Evolutionary conservation across 805 yeast genomes (phyloP), one percentile per base, ranked within the genome.

Genomic region (Henningerozyma blattae): DNA sequence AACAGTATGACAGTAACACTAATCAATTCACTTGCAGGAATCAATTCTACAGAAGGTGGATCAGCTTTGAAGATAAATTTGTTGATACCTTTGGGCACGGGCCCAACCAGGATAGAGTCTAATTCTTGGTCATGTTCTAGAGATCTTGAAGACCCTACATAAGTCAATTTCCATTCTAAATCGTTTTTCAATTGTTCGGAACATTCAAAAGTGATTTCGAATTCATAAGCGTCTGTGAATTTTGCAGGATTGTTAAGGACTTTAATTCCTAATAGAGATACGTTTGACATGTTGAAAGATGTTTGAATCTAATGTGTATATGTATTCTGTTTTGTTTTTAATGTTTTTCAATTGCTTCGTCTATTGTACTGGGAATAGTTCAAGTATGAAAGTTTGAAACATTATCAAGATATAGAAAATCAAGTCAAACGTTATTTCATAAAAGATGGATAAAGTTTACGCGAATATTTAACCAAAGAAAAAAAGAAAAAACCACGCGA

Each of bases 121-220:
- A 91, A 65, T 54, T 87, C 96, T 59, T 91, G 99, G 56, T 91
- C 99, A 48, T 91, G 96, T 43, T 91, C 96, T 33, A 85, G 57
- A 26, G 96, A 85, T 31, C 94, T 71, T 1, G 96, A 87, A 4
- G 95, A 83, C 2, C 99, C 98, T 27, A 91, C 98, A 47, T 91
- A 91, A 1, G 95, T 89, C 37, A 91, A 65, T 56, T 91, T 91
- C 98, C 98, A 91, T 57, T 91, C 98, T 37, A 91, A 66, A 56
- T 91, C 98, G 31, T 64, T 59, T 40, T 60, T 83, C 44, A 91
- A 64, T 1, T 95, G 86, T 57, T 91, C 98, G 31, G 89, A 63
- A 58, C 98, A 91, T 59, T 91, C 98, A 52, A 91, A 91, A 0
- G 98, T 91, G 58, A 91, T 91, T 57, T 91, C 97, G 54, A 91